Conservation (phyloP, 192 early-diverging fungal species). For the Coemansia sp. region DNA sequence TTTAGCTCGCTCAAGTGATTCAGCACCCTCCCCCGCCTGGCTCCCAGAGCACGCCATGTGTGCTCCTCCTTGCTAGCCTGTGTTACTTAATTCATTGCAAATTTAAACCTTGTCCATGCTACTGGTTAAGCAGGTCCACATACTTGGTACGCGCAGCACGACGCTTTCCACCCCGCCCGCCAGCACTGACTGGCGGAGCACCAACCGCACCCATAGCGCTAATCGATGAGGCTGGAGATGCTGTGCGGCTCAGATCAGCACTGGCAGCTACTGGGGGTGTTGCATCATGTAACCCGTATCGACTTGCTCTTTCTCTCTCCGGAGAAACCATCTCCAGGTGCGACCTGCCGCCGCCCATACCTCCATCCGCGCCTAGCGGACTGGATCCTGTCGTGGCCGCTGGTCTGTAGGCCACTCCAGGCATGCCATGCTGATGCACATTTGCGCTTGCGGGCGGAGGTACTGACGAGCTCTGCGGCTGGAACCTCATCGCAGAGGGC, state of each 20-base stretch:
- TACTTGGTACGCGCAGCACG: conserved; percentile 52
- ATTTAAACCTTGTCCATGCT: background rate
- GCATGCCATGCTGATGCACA: background rate
- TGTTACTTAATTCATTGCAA: background rate
- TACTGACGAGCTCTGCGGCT: conserved; percentile 22
- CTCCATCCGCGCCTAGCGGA: background rate
- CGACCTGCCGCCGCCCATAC: too few species aligned
- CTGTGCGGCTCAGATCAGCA: conserved; percentile 24
- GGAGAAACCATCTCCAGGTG: too few species aligned
- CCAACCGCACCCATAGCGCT: background rate
- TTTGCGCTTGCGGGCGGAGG: conserved; percentile 2
- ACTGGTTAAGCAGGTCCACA: conserved; percentile 52
- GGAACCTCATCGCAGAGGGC: conserved; percentile 36
- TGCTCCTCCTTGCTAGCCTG: too few species aligned
- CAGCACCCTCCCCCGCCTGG: background rate
- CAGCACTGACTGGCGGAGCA: conserved; percentile 15
- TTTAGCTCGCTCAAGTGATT: conserved; percentile 73
- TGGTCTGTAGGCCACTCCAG: background rate
- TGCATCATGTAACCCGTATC: conserved; percentile 1
- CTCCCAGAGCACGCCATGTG: too few species aligned
- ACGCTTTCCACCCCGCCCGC: conserved; percentile 23
- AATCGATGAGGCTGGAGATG: conserved; percentile 23
- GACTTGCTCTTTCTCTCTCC: too few species aligned
- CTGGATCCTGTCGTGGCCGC: background rate
- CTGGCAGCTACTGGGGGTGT: conserved; percentile 14